phyloP scores from a whole-genome alignment of 148 eudicot species.

The Beta vulgaris region DNA sequence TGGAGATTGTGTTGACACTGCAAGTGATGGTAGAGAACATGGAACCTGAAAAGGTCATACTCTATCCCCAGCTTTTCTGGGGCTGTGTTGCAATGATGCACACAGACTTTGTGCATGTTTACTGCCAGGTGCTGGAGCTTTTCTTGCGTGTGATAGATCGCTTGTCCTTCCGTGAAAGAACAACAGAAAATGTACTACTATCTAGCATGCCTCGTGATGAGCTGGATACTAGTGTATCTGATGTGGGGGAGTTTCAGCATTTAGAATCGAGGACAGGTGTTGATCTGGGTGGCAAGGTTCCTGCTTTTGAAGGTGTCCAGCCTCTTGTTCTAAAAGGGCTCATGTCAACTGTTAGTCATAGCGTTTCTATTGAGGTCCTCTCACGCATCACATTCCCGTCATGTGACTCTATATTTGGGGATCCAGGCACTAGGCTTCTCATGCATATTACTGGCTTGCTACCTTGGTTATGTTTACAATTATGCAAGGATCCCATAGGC shows the following conservation, averaged over 20 bases:
- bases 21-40: constrained; percentile 99
- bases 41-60: constrained; percentile 97
- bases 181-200: constrained; percentile 92
- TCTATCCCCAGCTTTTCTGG: constrained; percentile 99
- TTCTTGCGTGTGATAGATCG: constrained; percentile 93
- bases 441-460: constrained; percentile 95
- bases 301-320: constrained; percentile 96
- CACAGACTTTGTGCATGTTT: constrained; percentile 94
- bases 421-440: constrained; percentile 79
- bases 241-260: constrained; percentile 63
- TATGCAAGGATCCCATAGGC: constrained; percentile 64
- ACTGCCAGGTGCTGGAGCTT: constrained; percentile 97
- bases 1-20: constrained; percentile 88
- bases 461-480: constrained; percentile 96
- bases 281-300: constrained; percentile 65
- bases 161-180: constrained; percentile 81
- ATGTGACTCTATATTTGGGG: constrained; percentile 93
- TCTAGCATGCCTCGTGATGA: constrained; percentile 99
- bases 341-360: constrained; percentile 87
- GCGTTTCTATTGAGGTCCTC: constrained; percentile 85
- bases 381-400: constrained; percentile 86
- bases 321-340: constrained; percentile 97
- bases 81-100: constrained; percentile 99
- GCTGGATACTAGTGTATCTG: constrained; percentile 56
- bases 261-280: constrained; percentile 53